A percentile compares a stretch with the other conserved stretches of the same genome.
phyloP scores from a whole-genome alignment of 495 filamentous ascomycete species.

The Aspergillus coremiiformis region DNA sequence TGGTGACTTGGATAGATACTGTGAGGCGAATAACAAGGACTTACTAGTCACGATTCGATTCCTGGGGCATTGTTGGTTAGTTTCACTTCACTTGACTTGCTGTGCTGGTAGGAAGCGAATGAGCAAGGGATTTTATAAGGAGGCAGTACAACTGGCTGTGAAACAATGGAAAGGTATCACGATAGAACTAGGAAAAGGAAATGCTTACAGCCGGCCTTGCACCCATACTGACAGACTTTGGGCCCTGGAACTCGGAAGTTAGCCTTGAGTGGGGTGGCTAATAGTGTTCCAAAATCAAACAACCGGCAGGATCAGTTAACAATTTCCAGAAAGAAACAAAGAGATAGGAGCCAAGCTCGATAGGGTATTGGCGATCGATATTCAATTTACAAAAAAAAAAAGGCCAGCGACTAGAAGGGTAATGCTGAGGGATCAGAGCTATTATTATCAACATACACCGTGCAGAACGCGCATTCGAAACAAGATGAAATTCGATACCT shows the following conservation, averaged over 20 bases:
- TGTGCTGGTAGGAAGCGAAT: not conserved
- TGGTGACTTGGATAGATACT: not conserved
- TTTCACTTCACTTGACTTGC: not conserved
- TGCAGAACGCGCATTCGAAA: not conserved
- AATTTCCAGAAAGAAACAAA: not conserved
- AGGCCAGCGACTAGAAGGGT: not conserved
- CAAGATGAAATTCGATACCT: not conserved
- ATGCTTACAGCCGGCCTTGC: slow-evolving; percentile 15
- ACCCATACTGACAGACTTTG: slow-evolving; percentile 11
- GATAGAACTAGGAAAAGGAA: not conserved
- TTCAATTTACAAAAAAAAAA: too few species aligned
- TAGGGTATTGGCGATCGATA: not conserved
- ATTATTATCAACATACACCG: not conserved
- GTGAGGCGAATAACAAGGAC: slow-evolving; percentile 2
- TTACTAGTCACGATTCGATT: slow-evolving; percentile 17
- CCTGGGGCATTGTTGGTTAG: slow-evolving; percentile 25
- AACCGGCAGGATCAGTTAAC: not conserved
- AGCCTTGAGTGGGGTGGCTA: slow-evolving; percentile 12
- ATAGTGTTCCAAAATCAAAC: slow-evolving; percentile 4
- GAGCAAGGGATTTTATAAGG: not conserved
- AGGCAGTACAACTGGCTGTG: not conserved
- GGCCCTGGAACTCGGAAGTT: slow-evolving; percentile 2
- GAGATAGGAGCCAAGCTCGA: not conserved
- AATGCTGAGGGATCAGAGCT: not conserved
- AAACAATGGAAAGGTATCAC: not conserved